Conservation (phyloP, 306 rosid genomes). For the Herpetospermum pedunculosum region DNA sequence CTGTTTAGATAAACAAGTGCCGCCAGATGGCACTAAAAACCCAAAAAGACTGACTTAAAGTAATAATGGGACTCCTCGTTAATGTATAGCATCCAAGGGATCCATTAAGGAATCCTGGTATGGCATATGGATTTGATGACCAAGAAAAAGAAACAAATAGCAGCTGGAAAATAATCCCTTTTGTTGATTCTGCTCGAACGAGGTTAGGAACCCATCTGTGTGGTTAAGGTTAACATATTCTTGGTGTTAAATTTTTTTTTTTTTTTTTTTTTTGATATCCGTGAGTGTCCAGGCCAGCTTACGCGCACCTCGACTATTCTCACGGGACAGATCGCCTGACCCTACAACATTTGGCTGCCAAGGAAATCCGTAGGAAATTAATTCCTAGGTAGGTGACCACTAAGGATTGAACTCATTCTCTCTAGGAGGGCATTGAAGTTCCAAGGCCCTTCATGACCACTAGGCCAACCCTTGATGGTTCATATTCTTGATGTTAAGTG, state of each 20-base stretch:
- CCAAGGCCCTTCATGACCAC: too few species aligned
- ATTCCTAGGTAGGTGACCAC: too few species aligned
- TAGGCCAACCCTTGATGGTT: too few species aligned
- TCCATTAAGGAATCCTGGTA: neutral
- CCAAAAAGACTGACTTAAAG: neutral
- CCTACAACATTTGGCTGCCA: too few species aligned
- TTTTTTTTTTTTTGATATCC: too few species aligned
- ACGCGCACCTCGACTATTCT: too few species aligned
- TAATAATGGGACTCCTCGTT: neutral
- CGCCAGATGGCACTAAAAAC: neutral
- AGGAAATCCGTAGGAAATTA: too few species aligned
- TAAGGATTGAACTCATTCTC: too few species aligned
- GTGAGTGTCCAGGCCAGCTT: too few species aligned
- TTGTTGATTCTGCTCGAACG: neutral
- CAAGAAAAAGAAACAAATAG: neutral
- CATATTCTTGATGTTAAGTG: neutral
- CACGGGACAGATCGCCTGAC: too few species aligned
- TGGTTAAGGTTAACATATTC: neutral
- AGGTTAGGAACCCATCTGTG: neutral
- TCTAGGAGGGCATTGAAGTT: too few species aligned
- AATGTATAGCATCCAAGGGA: neutral
- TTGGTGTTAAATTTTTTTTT: too few species aligned
- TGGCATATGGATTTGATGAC: neutral
- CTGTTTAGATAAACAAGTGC: neutral
- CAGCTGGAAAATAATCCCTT: neutral